phyloP scores from a whole-genome alignment of 257 asterid genomes.

The Solanum sejunctum region DNA sequence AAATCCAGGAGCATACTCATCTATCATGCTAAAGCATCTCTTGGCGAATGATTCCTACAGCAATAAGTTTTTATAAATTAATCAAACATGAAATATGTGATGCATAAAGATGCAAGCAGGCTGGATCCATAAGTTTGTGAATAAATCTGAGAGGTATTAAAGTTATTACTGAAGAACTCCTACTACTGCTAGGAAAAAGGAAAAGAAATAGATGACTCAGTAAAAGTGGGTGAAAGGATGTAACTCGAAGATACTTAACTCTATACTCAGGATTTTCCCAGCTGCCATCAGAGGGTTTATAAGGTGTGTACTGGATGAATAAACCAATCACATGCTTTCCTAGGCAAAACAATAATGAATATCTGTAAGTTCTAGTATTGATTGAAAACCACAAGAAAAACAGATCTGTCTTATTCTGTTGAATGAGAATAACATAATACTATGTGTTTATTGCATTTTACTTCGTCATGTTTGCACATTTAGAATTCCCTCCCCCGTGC shows the following conservation, averaged over 20 bases:
- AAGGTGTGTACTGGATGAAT: constrained; percentile 92
- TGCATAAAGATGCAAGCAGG: not conserved
- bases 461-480: not conserved
- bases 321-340: constrained; percentile 89
- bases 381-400: not conserved
- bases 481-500: not conserved
- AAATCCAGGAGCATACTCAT: constrained; percentile 90
- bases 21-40: constrained; percentile 75
- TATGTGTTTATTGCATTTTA: not conserved
- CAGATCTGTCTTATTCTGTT: not conserved
- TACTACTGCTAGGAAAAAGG: not conserved
- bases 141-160: not conserved
- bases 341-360: constrained; percentile 12
- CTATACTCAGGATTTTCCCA: constrained; percentile 84
- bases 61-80: not conserved
- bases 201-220: not conserved
- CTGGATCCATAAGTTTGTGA: not conserved
- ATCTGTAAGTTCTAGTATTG: not conserved
- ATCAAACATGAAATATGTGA: not conserved
- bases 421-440: not conserved
- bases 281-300: constrained; percentile 80
- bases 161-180: not conserved
- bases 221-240: not conserved
- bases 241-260: constrained; percentile 32
- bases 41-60: constrained; percentile 63